These are phyloP conservation scores for Cryptococcus deneoformans DNA, from an alignment of 1,284 basidiomycete genomes.

Conservation along the genomic window DNA sequence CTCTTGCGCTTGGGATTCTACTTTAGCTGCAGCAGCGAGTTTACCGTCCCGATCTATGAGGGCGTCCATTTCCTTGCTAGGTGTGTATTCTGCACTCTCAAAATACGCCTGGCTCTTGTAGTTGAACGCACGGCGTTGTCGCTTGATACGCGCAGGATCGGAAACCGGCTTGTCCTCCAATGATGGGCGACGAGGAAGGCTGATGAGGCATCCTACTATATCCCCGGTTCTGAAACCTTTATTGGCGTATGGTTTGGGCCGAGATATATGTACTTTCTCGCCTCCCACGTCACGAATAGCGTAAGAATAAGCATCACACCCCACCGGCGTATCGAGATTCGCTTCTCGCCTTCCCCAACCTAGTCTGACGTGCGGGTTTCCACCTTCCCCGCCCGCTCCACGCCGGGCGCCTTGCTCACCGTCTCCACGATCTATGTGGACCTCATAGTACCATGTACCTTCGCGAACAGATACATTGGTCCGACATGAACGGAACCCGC, in stretches of 20 bases:
- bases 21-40: conserved; percentile 31
- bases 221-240: conserved; percentile 73
- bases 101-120: conserved; percentile 97
- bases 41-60: conserved; percentile 65
- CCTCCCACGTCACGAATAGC: conserved; percentile 87
- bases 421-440: conserved; percentile 69
- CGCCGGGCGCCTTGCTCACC: conserved; percentile 53
- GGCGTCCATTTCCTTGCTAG: conserved; percentile 89
- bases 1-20: conserved; percentile 31
- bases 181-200: conserved; percentile 62
- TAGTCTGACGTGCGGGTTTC: conserved; percentile 70
- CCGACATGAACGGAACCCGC: conserved; percentile 86
- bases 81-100: conserved; percentile 86
- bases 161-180: conserved; percentile 24
- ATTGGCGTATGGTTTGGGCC: conserved; percentile 72
- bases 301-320: conserved; percentile 92
- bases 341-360: conserved; percentile 93
- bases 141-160: conserved; percentile 69
- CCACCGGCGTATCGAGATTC: conserved; percentile 85
- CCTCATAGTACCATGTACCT: conserved; percentile 94
- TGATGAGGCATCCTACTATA: conserved; percentile 70
- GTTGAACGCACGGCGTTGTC: conserved; percentile 87
- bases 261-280: conserved; percentile 81
- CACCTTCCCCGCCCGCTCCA: conserved; percentile 23
- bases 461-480: conserved; percentile 85